Evolutionary conservation across 495 filamentous ascomycete genomes (phyloP), one percentile per base, ranked within the genome.

Genomic region (Mytilinidion resinicola): DNA sequence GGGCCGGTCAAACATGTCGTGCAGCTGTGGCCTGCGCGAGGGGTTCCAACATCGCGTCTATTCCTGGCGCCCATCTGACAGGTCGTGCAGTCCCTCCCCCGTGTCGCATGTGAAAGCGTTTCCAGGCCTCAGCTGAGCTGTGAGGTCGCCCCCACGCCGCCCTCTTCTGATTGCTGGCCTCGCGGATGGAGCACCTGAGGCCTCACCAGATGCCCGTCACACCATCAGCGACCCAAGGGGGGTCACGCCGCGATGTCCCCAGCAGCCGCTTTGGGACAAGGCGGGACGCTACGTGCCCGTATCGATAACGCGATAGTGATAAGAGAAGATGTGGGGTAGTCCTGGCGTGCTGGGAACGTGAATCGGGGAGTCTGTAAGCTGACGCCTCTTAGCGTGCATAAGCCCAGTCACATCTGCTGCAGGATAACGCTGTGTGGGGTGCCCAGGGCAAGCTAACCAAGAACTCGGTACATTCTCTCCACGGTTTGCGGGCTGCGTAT

Each of bases 1-100:
- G 62, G 58, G 58, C 59, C 55, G 61, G 58, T 65, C 51, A 61
- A 59, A 61, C 59, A 62, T 59, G 63, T 59, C 63, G 55, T 54
- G 63, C 63, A 62, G 59, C 56, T 55, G 46, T 43, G 20, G 48
- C 51, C 34, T 41, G 48, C 37, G 38, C 52, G 36, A 38, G 34
- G 33, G 34, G 30, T 59, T 38, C 43, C 61, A 56, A 37, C 47
- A 44, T 48, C 43, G 35, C 41, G 34, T 38, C 53, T 30, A 53
- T 19, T 14, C 36, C 25, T 30, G 52, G 42, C 33, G 46, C 17
- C 56, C 52, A 64, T 59, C 54, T 62, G 60, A 62, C 60, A 53
- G 37, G 50, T 38, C 50, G 14, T 17, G 11, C 8, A 37, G 34
- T 34, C 10, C 25, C 25, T 41, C 4, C 14, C 20, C 34, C 34